A percentile compares a stretch with the other conserved stretches of the same genome.
Evolutionary conservation across 2,329 filamentous ascomycete species (phyloP).

Genomic region (Colletotrichum horii): DNA sequence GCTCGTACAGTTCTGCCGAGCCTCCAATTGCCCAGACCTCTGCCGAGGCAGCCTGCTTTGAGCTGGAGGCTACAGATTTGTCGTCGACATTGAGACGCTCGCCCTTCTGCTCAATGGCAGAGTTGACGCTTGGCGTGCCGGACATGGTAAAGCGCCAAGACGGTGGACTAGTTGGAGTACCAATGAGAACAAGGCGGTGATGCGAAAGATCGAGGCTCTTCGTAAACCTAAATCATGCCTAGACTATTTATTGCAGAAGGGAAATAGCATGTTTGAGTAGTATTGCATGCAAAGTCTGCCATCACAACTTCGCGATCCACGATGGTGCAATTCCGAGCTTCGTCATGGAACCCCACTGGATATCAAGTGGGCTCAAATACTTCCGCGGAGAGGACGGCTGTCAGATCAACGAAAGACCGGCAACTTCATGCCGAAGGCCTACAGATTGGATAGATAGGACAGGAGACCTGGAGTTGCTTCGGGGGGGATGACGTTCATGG

Average conservation of each 20-base stretch:
- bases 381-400: not conserved
- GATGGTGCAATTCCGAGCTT: constrained; percentile 1
- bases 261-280: not conserved
- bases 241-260: not conserved
- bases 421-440: not conserved
- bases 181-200: not conserved
- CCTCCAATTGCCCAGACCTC: constrained; percentile 8
- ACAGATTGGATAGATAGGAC: no score
- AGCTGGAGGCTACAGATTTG: not conserved
- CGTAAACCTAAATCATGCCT: not conserved
- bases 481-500: not conserved
- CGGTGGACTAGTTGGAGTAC: not conserved
- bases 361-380: not conserved
- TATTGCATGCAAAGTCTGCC: not conserved
- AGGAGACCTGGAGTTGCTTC: no score
- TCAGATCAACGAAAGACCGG: not conserved
- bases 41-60: not conserved
- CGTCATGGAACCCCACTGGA: not conserved
- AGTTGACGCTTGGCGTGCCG: not conserved
- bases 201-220: not conserved
- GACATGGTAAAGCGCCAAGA: not conserved
- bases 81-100: not conserved
- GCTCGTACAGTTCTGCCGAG: constrained; percentile 42
- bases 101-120: not conserved
- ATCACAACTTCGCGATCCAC: not conserved